A percentile compares a stretch with the other conserved stretches of the same genome.
These are phyloP conservation scores for Peniophora sp. DNA, from an alignment of 1,284 basidiomycete species.

Conservation along the genomic window DNA sequence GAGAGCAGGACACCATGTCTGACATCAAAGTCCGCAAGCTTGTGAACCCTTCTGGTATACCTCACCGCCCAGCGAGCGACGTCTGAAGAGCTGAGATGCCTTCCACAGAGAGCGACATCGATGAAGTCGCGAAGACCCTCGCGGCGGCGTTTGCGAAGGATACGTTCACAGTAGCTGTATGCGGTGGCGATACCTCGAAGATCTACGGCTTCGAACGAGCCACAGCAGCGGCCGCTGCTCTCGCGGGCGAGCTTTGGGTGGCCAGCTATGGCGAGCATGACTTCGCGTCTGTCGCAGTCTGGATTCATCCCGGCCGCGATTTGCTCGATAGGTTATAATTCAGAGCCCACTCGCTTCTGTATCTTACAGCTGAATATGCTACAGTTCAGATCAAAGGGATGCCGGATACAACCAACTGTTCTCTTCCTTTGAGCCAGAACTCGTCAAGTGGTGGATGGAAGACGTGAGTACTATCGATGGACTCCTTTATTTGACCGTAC, in stretches of 20 bases:
- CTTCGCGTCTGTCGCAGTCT: slow-evolving; percentile 5
- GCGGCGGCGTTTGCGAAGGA: neutral
- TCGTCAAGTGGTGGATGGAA: slow-evolving; percentile 8
- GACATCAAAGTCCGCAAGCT: too few species aligned
- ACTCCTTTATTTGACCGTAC: neutral
- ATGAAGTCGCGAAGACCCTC: neutral
- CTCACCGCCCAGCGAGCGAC: too few species aligned
- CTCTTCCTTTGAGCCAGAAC: neutral
- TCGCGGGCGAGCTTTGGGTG: slow-evolving; percentile 5
- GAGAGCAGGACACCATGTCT: too few species aligned
- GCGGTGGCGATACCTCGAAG: neutral
- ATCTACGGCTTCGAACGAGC: slow-evolving; percentile 2
- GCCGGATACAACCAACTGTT: slow-evolving; percentile 7
- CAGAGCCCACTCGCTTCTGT: too few species aligned
- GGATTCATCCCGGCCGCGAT: slow-evolving; percentile 6
- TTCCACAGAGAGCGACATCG: neutral
- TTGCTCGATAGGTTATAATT: slow-evolving; percentile 6
- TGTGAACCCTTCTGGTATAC: too few species aligned
- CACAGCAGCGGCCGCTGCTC: neutral
- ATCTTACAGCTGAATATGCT: too few species aligned
- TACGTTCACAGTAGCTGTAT: neutral
- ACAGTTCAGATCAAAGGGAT: slow-evolving; percentile 7
- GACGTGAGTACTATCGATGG: slow-evolving; percentile 4
- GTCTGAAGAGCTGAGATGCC: too few species aligned
- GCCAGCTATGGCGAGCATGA: slow-evolving; percentile 4